Percentiles rank a stretch among this genome's conserved stretches.
These are phyloP conservation scores for Beta corolliflora DNA, from an alignment of 179 eudicot genomes.

Conservation along the genomic window DNA sequence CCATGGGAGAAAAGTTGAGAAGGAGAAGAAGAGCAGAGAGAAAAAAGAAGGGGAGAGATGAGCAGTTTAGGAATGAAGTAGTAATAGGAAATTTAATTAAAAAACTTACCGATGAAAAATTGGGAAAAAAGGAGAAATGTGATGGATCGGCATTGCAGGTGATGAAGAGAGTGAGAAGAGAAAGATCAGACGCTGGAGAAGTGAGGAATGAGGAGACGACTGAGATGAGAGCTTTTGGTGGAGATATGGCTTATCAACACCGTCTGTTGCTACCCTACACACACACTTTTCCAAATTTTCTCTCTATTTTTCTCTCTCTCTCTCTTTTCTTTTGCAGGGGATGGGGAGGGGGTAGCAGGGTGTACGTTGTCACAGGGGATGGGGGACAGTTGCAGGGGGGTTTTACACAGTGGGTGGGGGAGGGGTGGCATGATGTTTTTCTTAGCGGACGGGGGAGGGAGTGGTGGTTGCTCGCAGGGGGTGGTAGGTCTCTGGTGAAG, in stretches of 20 bases:
- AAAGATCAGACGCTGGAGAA: slow-evolving; percentile 64
- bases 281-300: too few species aligned
- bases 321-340: too few species aligned
- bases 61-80: background rate
- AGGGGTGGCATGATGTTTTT: too few species aligned
- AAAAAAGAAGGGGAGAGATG: background rate
- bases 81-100: background rate
- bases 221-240: slow-evolving; percentile 34
- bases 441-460: too few species aligned
- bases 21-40: background rate
- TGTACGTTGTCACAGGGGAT: too few species aligned
- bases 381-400: too few species aligned
- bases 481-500: too few species aligned
- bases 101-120: slow-evolving; percentile 26
- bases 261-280: background rate
- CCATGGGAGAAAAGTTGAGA: slow-evolving; percentile 8
- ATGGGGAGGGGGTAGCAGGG: too few species aligned
- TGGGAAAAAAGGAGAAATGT: slow-evolving; percentile 22
- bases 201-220: slow-evolving; percentile 46
- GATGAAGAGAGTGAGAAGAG: slow-evolving; percentile 32
- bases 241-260: slow-evolving; percentile 3
- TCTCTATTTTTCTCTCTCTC: too few species aligned
- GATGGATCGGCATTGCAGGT: slow-evolving; percentile 28
- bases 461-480: too few species aligned
- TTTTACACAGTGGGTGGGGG: too few species aligned